phyloP scores from a whole-genome alignment of 768 basidiomycete genomes.

The Amanita fuliginea region DNA sequence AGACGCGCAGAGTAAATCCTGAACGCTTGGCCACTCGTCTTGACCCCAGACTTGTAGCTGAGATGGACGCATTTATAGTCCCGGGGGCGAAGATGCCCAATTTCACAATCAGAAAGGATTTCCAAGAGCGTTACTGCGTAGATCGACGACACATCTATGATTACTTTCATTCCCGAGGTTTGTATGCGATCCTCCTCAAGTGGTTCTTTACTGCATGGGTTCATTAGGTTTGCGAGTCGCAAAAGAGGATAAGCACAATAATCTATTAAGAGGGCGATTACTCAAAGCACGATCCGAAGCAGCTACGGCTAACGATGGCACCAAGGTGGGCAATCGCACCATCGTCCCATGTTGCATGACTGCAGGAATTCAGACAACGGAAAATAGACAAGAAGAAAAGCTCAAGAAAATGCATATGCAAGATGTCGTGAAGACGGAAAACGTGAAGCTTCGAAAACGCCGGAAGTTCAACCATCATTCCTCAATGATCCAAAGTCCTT shows the following conservation, averaged over 20 bases:
- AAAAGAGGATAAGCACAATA: slow-evolving; percentile 52
- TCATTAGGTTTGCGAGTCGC: slow-evolving; percentile 43
- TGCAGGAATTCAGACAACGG: not conserved
- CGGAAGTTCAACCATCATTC: not conserved
- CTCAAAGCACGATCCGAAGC: slow-evolving; percentile 19
- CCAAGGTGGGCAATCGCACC: not conserved
- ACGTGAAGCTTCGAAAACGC: not conserved
- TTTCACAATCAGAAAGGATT: slow-evolving; percentile 56
- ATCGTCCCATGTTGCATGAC: not conserved
- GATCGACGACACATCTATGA: slow-evolving; percentile 72
- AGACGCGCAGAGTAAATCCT: slow-evolving; percentile 51
- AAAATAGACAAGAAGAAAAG: not conserved
- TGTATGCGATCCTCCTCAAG: slow-evolving; percentile 8
- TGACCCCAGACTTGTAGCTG: slow-evolving; percentile 53
- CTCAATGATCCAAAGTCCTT: not conserved
- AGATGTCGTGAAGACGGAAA: not conserved
- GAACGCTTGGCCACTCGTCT: slow-evolving; percentile 58
- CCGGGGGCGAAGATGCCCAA: slow-evolving; percentile 73
- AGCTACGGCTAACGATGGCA: not conserved
- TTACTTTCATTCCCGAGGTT: slow-evolving; percentile 59
- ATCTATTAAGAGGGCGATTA: slow-evolving; percentile 33
- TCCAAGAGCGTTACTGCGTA: slow-evolving; percentile 59
- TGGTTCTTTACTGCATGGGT: not conserved
- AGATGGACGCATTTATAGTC: slow-evolving; percentile 60
- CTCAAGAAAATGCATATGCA: not conserved